Evolutionary conservation across 805 yeast genomes (phyloP).

Genomic region (Candida coquimbonensis): DNA sequence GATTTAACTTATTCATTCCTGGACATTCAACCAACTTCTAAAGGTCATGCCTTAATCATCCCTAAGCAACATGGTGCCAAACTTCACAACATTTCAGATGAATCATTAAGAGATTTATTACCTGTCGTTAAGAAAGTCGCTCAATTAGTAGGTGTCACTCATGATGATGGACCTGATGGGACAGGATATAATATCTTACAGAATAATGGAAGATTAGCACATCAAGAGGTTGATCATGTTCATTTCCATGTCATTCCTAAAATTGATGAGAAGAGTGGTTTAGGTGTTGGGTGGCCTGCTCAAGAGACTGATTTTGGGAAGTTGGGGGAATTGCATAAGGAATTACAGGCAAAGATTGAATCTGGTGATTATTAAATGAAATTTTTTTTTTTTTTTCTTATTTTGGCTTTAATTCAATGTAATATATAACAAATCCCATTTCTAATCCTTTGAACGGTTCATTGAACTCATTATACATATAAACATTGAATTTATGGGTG

Average conservation of each 20-base stretch:
- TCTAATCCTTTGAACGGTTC: conserved; percentile 21
- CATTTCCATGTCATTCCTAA: conserved; percentile 97
- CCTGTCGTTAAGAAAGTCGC: conserved; percentile 88
- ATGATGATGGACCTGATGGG: conserved; percentile 59
- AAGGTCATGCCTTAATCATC: conserved; percentile 83
- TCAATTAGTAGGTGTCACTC: conserved; percentile 56
- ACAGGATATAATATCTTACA: conserved; percentile 83
- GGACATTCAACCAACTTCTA: conserved; percentile 88
- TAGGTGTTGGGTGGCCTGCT: conserved; percentile 94
- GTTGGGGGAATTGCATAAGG: conserved; percentile 59
- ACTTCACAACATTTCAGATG: conserved; percentile 89
- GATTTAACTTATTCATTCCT: conserved; percentile 72
- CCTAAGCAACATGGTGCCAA: conserved; percentile 94
- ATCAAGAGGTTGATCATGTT: conserved; percentile 92
- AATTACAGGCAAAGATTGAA: conserved; percentile 41
- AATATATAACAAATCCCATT: conserved; percentile 41
- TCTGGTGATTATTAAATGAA: too few species aligned
- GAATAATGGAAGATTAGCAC: conserved; percentile 93
- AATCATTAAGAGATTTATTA: conserved; percentile 73
- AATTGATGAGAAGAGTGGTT: conserved; percentile 62
- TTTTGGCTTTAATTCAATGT: conserved; percentile 17
- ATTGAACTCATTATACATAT: conserved; percentile 25
- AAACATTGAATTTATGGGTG: conserved; percentile 28
- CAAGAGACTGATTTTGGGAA: conserved; percentile 68
- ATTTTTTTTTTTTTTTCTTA: too few species aligned